Conservation (phyloP, 495 filamentous ascomycete species). For the Jackrogersella minutella region DNA sequence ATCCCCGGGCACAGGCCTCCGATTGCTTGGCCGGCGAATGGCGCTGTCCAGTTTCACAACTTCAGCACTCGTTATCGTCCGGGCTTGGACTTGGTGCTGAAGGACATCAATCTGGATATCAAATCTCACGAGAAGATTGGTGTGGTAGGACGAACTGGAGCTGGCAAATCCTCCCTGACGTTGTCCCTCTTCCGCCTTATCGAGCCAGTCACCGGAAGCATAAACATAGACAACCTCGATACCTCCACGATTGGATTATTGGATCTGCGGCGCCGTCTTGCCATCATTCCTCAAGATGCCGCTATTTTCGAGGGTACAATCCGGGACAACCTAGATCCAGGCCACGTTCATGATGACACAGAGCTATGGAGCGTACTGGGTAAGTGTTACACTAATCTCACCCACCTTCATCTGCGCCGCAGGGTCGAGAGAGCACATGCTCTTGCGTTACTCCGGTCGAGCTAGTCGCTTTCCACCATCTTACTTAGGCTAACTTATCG, state of each 20-base stretch:
- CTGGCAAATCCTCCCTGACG: conserved; percentile 95
- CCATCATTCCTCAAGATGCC: conserved; percentile 98
- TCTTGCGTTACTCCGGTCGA: conserved; percentile 22
- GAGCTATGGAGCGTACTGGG: conserved; percentile 97
- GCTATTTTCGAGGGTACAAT: conserved; percentile 96
- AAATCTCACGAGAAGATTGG: conserved; percentile 98
- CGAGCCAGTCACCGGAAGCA: conserved; percentile 79
- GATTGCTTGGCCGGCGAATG: conserved; percentile 90
- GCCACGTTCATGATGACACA: conserved; percentile 94
- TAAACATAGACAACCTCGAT: conserved; percentile 88
- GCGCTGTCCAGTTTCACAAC: conserved; percentile 88
- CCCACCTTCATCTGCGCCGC: conserved; percentile 28
- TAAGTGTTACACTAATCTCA: conserved; percentile 59
- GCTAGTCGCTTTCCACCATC: conserved; percentile 19
- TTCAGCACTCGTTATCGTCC: conserved; percentile 93
- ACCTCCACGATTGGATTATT: conserved; percentile 89
- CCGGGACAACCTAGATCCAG: conserved; percentile 95
- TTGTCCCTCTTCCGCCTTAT: conserved; percentile 96
- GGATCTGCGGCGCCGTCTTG: conserved; percentile 87
- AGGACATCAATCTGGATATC: conserved; percentile 89
- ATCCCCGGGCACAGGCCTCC: conserved; percentile 86
- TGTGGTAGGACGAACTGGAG: conserved; percentile 94
- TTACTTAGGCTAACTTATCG: conserved; percentile 36
- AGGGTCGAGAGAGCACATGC: conserved; percentile 32
- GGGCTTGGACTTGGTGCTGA: conserved; percentile 89